These are phyloP conservation scores for Pythium guiyangense DNA, from an alignment of 352 stramenopile genomes.

Conservation along the genomic window DNA sequence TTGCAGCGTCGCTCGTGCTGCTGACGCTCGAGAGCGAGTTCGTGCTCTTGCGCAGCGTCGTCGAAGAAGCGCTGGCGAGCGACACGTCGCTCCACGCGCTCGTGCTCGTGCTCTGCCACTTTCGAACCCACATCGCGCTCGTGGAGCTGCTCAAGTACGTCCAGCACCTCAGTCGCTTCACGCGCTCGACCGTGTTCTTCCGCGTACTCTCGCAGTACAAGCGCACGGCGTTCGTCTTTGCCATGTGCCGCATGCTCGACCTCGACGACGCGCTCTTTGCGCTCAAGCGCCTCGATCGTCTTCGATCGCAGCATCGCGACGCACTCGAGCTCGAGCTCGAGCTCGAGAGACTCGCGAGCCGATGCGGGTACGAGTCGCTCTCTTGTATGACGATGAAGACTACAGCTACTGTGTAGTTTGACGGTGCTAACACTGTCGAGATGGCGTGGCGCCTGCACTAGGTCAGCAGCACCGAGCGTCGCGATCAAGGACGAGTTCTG, in stretches of 20 bases:
- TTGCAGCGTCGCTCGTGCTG: conserved; percentile 32
- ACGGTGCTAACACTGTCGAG: too few species aligned
- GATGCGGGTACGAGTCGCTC: too few species aligned
- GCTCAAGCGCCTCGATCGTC: conserved; percentile 48
- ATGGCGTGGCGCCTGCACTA: not conserved
- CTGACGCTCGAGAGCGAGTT: conserved; percentile 31
- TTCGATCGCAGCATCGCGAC: conserved; percentile 27
- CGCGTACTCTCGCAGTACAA: conserved; percentile 46
- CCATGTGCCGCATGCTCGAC: conserved; percentile 63
- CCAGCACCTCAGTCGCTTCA: conserved; percentile 19
- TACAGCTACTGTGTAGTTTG: too few species aligned
- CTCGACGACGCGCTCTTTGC: conserved; percentile 63
- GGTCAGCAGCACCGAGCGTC: conserved; percentile 4
- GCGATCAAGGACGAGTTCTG: conserved; percentile 52
- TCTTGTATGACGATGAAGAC: too few species aligned
- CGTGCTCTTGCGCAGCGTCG: conserved; percentile 30
- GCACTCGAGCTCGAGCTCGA: conserved; percentile 23
- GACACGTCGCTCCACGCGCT: conserved; percentile 31
- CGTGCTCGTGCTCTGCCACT: conserved; percentile 48
- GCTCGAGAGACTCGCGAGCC: conserved; percentile 19
- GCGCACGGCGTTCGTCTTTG: conserved; percentile 49
- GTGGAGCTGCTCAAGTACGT: conserved; percentile 48
- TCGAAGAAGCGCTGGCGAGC: conserved; percentile 37
- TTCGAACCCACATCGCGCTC: conserved; percentile 23
- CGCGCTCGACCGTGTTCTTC: conserved; percentile 35